Conservation (phyloP, 2,329 filamentous ascomycete species). For the Grosmannia clavigera region DNA sequence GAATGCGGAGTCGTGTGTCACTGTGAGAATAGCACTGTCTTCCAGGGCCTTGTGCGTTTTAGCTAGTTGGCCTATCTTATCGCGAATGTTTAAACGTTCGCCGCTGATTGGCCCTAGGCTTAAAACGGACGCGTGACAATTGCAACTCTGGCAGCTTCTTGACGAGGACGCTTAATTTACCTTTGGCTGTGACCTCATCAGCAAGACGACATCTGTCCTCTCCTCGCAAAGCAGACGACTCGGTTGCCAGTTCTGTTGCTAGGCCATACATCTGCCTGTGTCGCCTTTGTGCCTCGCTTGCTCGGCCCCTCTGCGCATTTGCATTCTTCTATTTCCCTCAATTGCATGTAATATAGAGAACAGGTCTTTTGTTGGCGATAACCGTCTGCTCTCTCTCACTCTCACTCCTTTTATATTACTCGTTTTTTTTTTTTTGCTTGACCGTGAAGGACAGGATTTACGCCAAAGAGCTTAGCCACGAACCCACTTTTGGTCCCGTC, state of each 20-base stretch:
- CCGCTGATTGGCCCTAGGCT: constrained; percentile 5
- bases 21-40: neutral
- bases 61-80: neutral
- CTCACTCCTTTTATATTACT: neutral
- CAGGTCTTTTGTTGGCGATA: neutral
- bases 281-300: neutral
- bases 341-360: neutral
- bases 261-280: neutral
- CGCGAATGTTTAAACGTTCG: neutral
- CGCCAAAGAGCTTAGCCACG: no score
- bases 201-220: neutral
- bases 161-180: constrained; percentile 2
- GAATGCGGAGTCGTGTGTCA: neutral
- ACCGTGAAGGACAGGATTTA: no score
- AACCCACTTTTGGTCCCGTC: no score
- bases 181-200: neutral
- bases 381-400: neutral
- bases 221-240: neutral
- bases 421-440: neutral
- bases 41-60: neutral
- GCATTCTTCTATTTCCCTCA: neutral
- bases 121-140: constrained; percentile 8
- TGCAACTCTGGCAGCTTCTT: constrained; percentile 13
- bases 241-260: neutral
- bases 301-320: neutral